Base-by-base conservation (phyloP, 495 filamentous ascomycete species). In the Talaromyces ruber region DNA sequence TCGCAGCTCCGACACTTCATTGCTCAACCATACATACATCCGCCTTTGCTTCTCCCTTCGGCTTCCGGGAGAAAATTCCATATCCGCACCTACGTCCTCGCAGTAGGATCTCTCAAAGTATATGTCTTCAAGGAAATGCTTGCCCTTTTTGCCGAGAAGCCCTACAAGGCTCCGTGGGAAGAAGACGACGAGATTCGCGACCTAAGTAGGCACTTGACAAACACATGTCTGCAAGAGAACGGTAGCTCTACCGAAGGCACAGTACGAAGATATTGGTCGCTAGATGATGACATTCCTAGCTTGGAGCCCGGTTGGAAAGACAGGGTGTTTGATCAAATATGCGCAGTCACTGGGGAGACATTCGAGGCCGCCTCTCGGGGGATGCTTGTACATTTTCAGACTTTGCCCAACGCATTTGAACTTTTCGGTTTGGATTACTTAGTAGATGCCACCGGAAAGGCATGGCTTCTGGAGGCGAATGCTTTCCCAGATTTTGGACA, bases 1-100 rank as follows among this genome's bases (percentile, higher is more conserved):
- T 93, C 88, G 8, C 93, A 98, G 63, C 86, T 98, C 61, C 89
- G 94, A 65, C 93, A 98, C 73, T 98, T 98, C 77, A 83, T 97
- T 70, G 91, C 87, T 3, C 94, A 98, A 72, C 88, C 90, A n/a
- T 98, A 98, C 72, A 93, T 97, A 70, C 84, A 95, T 71, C 89
- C 88, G 4, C 93, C 93, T 2, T 84, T 98, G 4, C 80, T 97
- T 2, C 78, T 97, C 3, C 77, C 84, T 0, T 78, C 75, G n/a
- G 74, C 71, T 45, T 79, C 81, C n/a, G 76, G 79, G 61, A 83
- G 86, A 34, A 98, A 98, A 75, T 98, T 98, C 79, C 94, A 98
- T 74, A 90, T 98, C 67, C 82, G 94, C 25, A 88, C 88, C 2
- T 98, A 98, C 69, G 91, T 94, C 58, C 83, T 96, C 56, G 86